phyloP scores from a whole-genome alignment of 169 alveolate species.

The Cardiosporidium cionae region DNA sequence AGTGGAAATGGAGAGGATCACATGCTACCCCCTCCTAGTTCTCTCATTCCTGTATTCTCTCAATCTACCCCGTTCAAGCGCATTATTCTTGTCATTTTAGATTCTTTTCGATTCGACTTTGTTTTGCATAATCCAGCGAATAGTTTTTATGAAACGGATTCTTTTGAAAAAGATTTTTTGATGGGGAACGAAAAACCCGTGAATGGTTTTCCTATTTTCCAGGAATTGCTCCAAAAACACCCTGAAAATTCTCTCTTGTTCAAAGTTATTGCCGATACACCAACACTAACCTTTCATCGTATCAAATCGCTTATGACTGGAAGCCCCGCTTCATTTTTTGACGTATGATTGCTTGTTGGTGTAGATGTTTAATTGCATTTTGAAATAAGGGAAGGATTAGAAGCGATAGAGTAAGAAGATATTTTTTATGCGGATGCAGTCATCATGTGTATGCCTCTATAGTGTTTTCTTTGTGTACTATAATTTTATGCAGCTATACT shows the following conservation, averaged over 20 bases:
- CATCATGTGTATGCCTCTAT: not conserved
- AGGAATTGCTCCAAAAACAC: constrained; percentile 11
- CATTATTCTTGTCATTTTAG: not conserved
- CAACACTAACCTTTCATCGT: constrained; percentile 53
- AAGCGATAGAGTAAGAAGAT: not conserved
- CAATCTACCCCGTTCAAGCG: too few species aligned
- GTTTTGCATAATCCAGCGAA: not conserved
- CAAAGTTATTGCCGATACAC: constrained; percentile 41
- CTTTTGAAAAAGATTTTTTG: too few species aligned
- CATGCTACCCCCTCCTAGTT: too few species aligned
- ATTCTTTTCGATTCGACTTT: not conserved
- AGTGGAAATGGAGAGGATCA: too few species aligned
- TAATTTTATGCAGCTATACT: not conserved
- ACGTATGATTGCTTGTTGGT: constrained; percentile 11
- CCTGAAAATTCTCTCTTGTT: constrained; percentile 27
- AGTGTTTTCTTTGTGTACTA: not conserved
- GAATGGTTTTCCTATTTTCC: constrained; percentile 3
- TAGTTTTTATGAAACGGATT: too few species aligned
- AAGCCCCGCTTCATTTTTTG: constrained; percentile 47
- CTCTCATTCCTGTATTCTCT: too few species aligned
- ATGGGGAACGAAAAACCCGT: too few species aligned
- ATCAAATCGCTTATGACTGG: constrained; percentile 51
- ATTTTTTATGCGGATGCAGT: not conserved
- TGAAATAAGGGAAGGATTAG: not conserved
- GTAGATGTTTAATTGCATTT: not conserved